phyloP scores from a whole-genome alignment of 2,329 filamentous ascomycete genomes.

The Cryphonectria naterciae region DNA sequence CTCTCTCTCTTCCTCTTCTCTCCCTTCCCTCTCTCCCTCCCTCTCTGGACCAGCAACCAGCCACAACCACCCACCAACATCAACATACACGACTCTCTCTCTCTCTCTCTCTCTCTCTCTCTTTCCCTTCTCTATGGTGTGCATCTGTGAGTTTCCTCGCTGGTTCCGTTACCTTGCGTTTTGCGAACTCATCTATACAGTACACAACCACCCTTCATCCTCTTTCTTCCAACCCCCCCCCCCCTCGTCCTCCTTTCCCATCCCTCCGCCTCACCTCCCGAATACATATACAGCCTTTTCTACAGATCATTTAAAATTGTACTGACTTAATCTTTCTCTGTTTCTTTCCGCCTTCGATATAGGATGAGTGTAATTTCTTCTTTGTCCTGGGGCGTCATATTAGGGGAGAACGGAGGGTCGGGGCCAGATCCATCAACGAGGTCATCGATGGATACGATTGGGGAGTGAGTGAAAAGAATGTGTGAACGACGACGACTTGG shows the following conservation, averaged over 20 bases:
- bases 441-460: constrained; percentile 27
- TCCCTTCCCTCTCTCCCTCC: not conserved
- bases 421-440: constrained; percentile 17
- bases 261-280: not conserved
- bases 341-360: not conserved
- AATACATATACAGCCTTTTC: not conserved
- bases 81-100: not conserved
- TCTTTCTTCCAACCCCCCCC: not conserved
- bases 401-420: constrained; percentile 24
- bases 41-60: not conserved
- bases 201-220: not conserved
- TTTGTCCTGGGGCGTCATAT: constrained; percentile 29
- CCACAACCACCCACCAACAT: not conserved
- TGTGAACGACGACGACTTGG: not conserved
- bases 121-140: not conserved
- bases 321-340: not conserved
- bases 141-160: constrained; percentile 6
- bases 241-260: not conserved
- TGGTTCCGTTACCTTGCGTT: constrained; percentile 1
- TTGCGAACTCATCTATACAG: not conserved
- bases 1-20: not conserved
- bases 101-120: not conserved
- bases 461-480: constrained; percentile 10
- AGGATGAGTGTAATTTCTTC: constrained; percentile 30
- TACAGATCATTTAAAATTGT: constrained; percentile 3